Base-by-base conservation (phyloP, 169 alveolate species). In the Pseudocohnilembus persalinus region DNA sequence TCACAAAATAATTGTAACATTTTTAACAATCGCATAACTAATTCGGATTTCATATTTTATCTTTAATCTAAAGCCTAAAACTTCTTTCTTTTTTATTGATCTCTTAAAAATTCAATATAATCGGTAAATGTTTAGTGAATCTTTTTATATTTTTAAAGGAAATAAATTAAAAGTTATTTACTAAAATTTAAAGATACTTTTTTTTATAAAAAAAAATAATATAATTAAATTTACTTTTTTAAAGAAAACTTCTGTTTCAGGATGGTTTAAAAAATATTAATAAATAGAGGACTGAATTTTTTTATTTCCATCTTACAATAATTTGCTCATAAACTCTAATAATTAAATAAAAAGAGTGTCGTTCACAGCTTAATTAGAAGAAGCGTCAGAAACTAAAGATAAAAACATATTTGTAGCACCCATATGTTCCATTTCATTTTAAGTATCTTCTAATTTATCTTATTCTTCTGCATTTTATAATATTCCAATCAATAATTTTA, bases 381-480 rank as follows among this genome's bases (percentile, higher is more conserved):
- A 80, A 30, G 34, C 63, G 29, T 86, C 87, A 6, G 90, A 76
- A 1, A 86, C 76, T 1, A 86, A 80, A 80, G 79, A 68, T 34
- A 86, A 34, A 4, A 81, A 73, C 90, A 86, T 86, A 49, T 82
- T 79, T 0, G 90, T 86, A 26, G 90, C 83, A 74, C 80, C 83
- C 28, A 80, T 29, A 26, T 74, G 28, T 63, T 86, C 90, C 28
- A 86, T 80, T 24, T 80, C 29, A 75, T 86, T 86, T 81, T 86
- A 30, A 65, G 49, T 80, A 28, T 86, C 90, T 75, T 80, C 90
- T n/a, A 86, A 49, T 63, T 28, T 33, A 11, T 79, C 73, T 1
- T 79, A 31, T 15, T 79, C 34, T 75, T 86, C 87, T 31, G 76
- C 34, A 28, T 74, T 72, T 65, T 31, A 63, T 29, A 86, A 72